Base-by-base conservation (phyloP, 305 asterid species). In the Solanum hybrid region DNA sequence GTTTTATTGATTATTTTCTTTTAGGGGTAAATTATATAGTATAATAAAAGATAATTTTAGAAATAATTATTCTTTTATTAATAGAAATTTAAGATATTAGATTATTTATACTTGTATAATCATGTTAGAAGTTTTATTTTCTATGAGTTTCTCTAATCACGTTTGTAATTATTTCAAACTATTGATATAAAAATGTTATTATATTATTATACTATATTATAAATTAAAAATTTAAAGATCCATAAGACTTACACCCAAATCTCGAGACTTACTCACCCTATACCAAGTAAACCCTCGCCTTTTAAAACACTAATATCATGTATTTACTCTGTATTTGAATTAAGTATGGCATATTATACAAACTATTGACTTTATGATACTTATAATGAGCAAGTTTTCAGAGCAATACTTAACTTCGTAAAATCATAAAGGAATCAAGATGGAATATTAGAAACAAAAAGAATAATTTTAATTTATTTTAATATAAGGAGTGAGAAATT, bases 181-280 rank as follows among this genome's bases (percentile, higher is more conserved):
- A 42, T 42, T 56, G 24, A 56, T 56, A 3, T 56, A 17, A 29
- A 29, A 29, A 0, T 17, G n/a, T 17, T 51, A 51, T 17, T 51
- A 56, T 56, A 56, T 56, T 56, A 51, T 6, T 51, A 51, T 51
- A 51, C 9, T 51, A 56, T 56, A 56, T 56, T 51, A 0, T 16
- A 51, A 51, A 51, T 51, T 6, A 0, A 17, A 17, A 51, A 6
- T 0, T 51, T 16, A 17, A 51, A 51, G 0, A 51, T 51, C 8
- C 0, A 51, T 0, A 2, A 0, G 9, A 0, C 8, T 46, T 46
- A 46, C 22, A 5, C 8, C 3, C 8, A 46, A 0, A 0, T 42
- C 6, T 42, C 8, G 1, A 46, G 3, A 0, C 64, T 46, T 46
- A 6, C 1, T 46, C 7, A 0, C 8, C 22, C 22, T 46, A 29